Conservation (phyloP, 2,329 filamentous ascomycete species). For the Talaromyces albobiverticillius region DNA sequence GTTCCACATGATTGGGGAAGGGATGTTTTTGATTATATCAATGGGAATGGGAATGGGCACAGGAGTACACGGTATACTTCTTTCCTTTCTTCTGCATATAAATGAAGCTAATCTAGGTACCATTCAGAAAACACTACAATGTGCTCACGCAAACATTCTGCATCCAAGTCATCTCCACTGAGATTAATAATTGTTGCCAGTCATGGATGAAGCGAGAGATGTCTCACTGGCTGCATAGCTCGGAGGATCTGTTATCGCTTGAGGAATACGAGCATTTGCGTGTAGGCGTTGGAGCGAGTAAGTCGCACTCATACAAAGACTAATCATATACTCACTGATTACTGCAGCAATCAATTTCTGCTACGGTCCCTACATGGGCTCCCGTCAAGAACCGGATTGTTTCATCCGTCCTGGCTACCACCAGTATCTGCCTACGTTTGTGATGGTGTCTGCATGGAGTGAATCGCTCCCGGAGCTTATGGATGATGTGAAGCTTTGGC, state of each 20-base stretch:
- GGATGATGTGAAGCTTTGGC: conserved; percentile 8
- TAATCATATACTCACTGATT: too few relatives aligned
- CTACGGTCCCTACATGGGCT: neutral
- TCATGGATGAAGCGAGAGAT: neutral
- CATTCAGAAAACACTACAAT: conserved; percentile 7
- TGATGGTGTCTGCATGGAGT: neutral
- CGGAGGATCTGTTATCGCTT: neutral
- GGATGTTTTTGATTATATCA: neutral
- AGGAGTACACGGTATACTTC: neutral
- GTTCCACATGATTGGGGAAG: neutral
- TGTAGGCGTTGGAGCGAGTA: neutral
- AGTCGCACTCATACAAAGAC: neutral
- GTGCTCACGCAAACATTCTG: conserved; percentile 1
- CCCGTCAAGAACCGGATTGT: conserved; percentile 4
- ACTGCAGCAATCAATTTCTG: neutral
- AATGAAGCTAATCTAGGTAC: too few relatives aligned
- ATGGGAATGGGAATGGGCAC: neutral
- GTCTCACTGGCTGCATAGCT: neutral
- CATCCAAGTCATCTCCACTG: neutral
- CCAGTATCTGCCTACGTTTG: neutral
- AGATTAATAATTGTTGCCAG: neutral
- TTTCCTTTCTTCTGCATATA: neutral
- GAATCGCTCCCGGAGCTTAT: conserved; percentile 1
- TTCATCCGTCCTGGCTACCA: neutral
- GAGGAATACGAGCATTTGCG: neutral